A percentile compares a stretch with the other conserved stretches of the same genome.
phyloP scores from a whole-genome alignment of 2,329 filamentous ascomycete genomes.

The Hysterium pulicare region DNA sequence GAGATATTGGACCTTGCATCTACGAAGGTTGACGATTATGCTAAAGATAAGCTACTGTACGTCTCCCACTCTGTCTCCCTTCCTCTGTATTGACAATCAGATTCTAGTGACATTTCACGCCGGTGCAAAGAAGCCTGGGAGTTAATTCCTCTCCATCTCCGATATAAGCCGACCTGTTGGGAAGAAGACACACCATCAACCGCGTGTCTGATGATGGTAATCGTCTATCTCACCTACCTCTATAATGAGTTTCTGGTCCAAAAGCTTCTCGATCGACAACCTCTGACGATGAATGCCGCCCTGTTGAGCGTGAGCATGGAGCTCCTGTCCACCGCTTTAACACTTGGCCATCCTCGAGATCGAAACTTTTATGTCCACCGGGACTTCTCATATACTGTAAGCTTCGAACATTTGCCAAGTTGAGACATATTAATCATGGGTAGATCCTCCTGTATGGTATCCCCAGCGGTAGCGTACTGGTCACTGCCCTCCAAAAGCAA shows the following conservation, averaged over 20 bases:
- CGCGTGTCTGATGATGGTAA: slow-evolving; percentile 33
- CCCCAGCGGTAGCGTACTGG: slow-evolving; percentile 26
- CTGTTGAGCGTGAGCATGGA: slow-evolving; percentile 25
- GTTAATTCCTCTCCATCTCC: slow-evolving; percentile 24
- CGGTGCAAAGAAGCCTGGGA: slow-evolving; percentile 27
- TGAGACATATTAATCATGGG: background rate
- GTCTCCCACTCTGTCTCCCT: too few relatives aligned
- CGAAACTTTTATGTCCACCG: slow-evolving; percentile 29
- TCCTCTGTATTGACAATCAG: too few relatives aligned
- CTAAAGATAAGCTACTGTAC: slow-evolving; percentile 20
- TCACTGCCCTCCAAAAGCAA: slow-evolving; percentile 27
- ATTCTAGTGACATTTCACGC: slow-evolving; percentile 23
- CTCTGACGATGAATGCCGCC: slow-evolving; percentile 20
- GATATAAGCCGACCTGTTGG: slow-evolving; percentile 29
- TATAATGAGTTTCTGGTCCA: slow-evolving; percentile 37
- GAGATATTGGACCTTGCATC: slow-evolving; percentile 31
- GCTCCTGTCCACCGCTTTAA: slow-evolving; percentile 25
- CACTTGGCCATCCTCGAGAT: slow-evolving; percentile 26
- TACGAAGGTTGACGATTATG: slow-evolving; percentile 17
- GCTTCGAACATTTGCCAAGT: background rate
- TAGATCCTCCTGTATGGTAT: slow-evolving; percentile 27
- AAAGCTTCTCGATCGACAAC: slow-evolving; percentile 25
- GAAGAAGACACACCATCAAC: slow-evolving; percentile 19
- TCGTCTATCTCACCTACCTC: slow-evolving; percentile 30
- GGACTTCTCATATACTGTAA: slow-evolving; percentile 22